Conservation (phyloP, 805 yeast species). For the Suhomyces vadensis region DNA sequence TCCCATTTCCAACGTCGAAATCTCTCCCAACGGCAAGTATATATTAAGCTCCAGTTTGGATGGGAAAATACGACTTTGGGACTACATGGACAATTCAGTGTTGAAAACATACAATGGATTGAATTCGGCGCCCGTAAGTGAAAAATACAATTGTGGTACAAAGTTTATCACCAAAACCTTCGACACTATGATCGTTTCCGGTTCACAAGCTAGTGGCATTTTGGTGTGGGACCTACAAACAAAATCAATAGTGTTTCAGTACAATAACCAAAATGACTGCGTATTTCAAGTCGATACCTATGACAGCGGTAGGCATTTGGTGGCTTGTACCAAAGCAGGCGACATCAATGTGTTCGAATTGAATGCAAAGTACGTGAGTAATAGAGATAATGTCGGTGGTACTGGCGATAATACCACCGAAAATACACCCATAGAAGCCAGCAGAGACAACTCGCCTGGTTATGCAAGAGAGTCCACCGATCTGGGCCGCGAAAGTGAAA, state of each 20-base stretch:
- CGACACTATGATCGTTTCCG: conserved; percentile 53
- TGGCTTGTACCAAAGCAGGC: conserved; percentile 28
- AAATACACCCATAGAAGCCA: no score
- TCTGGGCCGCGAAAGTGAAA: no score
- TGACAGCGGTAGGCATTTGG: conserved; percentile 39
- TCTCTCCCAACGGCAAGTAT: conserved; percentile 80
- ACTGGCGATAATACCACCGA: no score
- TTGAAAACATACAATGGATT: conserved; percentile 60
- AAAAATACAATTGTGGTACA: conserved; percentile 54
- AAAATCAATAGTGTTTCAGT: conserved; percentile 45
- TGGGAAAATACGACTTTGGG: conserved; percentile 81
- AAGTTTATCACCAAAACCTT: conserved; percentile 45
- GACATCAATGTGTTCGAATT: conserved; percentile 22
- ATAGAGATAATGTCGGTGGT: no score
- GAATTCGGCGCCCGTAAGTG: conserved; percentile 39
- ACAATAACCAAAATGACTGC: conserved; percentile 21
- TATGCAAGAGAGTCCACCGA: no score
- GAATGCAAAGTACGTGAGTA: conserved; percentile 13
- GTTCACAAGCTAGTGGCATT: conserved; percentile 56
- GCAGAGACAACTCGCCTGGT: no score
- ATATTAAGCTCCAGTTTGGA: conserved; percentile 78
- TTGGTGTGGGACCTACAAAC: conserved; percentile 69
- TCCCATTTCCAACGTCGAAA: conserved; percentile 73
- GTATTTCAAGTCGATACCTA: conserved; percentile 45
- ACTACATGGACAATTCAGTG: conserved; percentile 76